phyloP scores from a whole-genome alignment of 2,329 filamentous ascomycete genomes.

The Eurotiales sp. region DNA sequence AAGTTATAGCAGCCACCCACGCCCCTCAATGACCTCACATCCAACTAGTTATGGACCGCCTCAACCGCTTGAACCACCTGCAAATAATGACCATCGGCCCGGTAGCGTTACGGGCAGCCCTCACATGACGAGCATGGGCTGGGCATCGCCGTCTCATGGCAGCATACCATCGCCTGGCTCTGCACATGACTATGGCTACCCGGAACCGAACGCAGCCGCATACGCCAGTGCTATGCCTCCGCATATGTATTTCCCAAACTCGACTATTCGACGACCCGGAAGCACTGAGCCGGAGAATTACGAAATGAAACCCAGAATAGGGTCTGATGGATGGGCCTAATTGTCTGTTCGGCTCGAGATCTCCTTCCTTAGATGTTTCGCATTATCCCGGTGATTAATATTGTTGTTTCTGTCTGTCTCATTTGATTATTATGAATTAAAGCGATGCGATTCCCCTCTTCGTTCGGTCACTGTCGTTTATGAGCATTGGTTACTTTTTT shows the following conservation, averaged over 20 bases:
- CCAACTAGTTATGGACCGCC: slow-evolving; percentile 78
- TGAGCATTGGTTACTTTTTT: slow-evolving; percentile 20
- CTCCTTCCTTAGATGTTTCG: slow-evolving; percentile 11
- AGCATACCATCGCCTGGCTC: slow-evolving; percentile 68
- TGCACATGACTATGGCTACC: slow-evolving; percentile 74
- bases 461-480: not conserved
- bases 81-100: slow-evolving; percentile 70
- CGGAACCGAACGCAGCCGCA: slow-evolving; percentile 62
- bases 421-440: not conserved
- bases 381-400: slow-evolving; percentile 16
- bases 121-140: slow-evolving; percentile 75
- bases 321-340: slow-evolving; percentile 32
- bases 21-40: slow-evolving; percentile 73
- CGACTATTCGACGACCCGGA: slow-evolving; percentile 66
- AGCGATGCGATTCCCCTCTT: slow-evolving; percentile 4
- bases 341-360: not conserved
- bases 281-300: slow-evolving; percentile 70
- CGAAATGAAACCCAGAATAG: slow-evolving; percentile 54
- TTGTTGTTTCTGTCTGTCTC: slow-evolving; percentile 7
- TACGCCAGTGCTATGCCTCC: slow-evolving; percentile 43
- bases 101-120: slow-evolving; percentile 78
- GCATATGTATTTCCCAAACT: slow-evolving; percentile 70
- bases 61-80: slow-evolving; percentile 75
- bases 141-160: slow-evolving; percentile 79
- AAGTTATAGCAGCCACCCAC: slow-evolving; percentile 51